Base-by-base conservation (phyloP, 805 yeast species). In the Candida schatavii region DNA sequence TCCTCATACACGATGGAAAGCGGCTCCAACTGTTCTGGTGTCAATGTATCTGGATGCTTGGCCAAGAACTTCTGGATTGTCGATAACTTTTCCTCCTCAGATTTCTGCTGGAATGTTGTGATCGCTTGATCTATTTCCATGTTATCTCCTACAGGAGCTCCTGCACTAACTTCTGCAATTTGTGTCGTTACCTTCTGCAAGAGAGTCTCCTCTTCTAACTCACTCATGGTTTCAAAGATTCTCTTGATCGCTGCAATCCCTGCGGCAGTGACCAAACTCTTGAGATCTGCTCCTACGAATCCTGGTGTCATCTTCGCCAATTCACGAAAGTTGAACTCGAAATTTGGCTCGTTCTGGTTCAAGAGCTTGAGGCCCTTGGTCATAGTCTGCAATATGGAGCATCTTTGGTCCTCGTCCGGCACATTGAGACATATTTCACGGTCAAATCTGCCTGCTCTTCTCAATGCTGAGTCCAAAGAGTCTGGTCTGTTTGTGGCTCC, bases 401-500 rank as follows among this genome's bases (percentile, higher is more conserved):
- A 70, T 50, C 99, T 76, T 7, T 93, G 83, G 2, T 74, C 70
- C 61, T 91, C 97, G 59, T 85, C 85, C 3, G 99, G 99, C n/a
- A 93, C 98, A 53, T 87, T 86, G 49, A 93, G 75, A 57, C 95
- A 85, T 23, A 93, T 91, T 65, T 93, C 99, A 47, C 96, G 74
- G 55, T 93, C 99, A 55, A 93, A 93, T 54, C 99, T 77, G 3
- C 99, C 99, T 0, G 97, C 98, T 56, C 99, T 79, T 64, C 99
- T 78, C 48, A 93, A 72, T 0, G 98, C 98, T 2, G 97, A 81
- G 61, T 93, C 99, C 29, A 93, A 70, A 0, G 97, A 82, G 59
- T 93, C 98, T 0, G 99, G 99, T 49, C 99, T 75, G 58, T 93
- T 93, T 0, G 99, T 93, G 1, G 99, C 99, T 26, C 98, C 99